A percentile compares a stretch with the other conserved stretches of the same genome.
phyloP scores from a whole-genome alignment of 345 rosid genomes.

The Ceriops decandra region DNA sequence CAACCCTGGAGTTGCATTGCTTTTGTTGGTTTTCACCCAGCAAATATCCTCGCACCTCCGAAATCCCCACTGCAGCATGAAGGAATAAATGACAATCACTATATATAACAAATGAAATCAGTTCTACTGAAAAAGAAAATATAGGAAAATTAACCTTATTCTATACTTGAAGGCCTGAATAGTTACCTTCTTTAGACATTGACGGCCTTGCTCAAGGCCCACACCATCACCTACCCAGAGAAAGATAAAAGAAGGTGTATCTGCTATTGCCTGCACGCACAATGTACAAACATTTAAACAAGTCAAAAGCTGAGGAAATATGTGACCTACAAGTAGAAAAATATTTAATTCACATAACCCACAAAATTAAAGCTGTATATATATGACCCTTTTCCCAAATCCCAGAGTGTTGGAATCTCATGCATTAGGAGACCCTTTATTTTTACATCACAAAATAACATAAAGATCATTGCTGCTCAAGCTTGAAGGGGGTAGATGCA shows the following conservation, averaged over 20 bases:
- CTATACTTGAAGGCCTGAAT: neutral
- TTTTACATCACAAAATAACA: neutral
- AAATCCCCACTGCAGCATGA: constrained; percentile 76
- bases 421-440: no score
- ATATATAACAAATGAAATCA: neutral
- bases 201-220: constrained; percentile 98
- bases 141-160: constrained; percentile 2
- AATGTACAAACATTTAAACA: neutral
- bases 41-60: constrained; percentile 98
- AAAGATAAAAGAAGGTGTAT: constrained; percentile 95
- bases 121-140: neutral
- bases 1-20: constrained; percentile 84
- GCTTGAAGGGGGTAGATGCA: constrained; percentile 8
- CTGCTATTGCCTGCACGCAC: constrained; percentile 78
- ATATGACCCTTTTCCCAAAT: no score
- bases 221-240: constrained; percentile 99
- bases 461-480: neutral
- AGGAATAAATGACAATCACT: neutral
- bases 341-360: neutral
- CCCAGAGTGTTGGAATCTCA: no score
- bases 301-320: neutral
- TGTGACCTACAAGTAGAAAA: neutral
- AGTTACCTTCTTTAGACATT: constrained; percentile 85
- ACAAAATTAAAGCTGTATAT: no score
- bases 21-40: constrained; percentile 98